Percentiles rank a stretch among this genome's conserved stretches.
phyloP scores from a whole-genome alignment of 2,329 filamentous ascomycete genomes.

The Alternaria triticimaculans region DNA sequence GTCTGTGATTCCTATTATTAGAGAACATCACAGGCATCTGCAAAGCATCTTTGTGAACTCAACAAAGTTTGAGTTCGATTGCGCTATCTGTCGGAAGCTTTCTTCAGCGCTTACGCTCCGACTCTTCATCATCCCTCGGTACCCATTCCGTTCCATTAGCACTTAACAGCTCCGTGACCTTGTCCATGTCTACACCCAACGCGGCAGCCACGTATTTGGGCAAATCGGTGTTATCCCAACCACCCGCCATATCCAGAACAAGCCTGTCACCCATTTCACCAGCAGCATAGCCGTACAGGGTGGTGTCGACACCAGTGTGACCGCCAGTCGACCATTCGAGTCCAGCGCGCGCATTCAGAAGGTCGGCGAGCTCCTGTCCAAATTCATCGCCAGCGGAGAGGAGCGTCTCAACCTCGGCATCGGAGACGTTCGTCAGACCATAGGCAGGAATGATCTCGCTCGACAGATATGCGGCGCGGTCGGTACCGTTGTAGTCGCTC shows the following conservation, averaged over 20 bases:
- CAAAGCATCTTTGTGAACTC: not conserved
- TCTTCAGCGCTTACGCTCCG: not conserved
- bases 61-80: not conserved
- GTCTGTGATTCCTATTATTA: not conserved
- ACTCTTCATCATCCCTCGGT: not conserved
- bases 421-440: slow-evolving; percentile 31
- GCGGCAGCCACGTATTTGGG: slow-evolving; percentile 28
- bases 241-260: slow-evolving; percentile 29
- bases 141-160: slow-evolving; percentile 22
- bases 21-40: not conserved
- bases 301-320: slow-evolving; percentile 49
- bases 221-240: slow-evolving; percentile 32
- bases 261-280: slow-evolving; percentile 23
- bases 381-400: slow-evolving; percentile 33
- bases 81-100: not conserved
- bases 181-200: slow-evolving; percentile 24
- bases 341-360: slow-evolving; percentile 35
- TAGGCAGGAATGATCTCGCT: slow-evolving; percentile 38
- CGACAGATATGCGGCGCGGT: slow-evolving; percentile 35
- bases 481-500: slow-evolving; percentile 39
- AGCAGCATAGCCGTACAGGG: slow-evolving; percentile 46
- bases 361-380: slow-evolving; percentile 32
- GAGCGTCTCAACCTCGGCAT: slow-evolving; percentile 38
- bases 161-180: slow-evolving; percentile 27
- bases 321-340: slow-evolving; percentile 48